These are phyloP conservation scores for Erodium maritimum DNA, from an alignment of 345 rosid genomes.

Conservation along the genomic window DNA sequence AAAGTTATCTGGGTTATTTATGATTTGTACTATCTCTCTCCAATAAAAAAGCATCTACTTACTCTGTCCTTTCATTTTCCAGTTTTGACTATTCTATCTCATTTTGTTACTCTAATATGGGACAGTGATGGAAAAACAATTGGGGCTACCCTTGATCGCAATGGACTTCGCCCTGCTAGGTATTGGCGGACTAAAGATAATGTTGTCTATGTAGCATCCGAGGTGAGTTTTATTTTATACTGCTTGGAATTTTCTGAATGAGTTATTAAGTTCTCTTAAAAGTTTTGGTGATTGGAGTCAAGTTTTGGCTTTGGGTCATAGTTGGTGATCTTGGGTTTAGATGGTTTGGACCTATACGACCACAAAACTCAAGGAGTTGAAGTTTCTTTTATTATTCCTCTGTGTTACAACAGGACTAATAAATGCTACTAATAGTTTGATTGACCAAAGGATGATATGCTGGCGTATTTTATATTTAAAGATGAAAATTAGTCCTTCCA, in stretches of 20 bases:
- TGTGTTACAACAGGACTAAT: no score
- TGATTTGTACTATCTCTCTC: background rate
- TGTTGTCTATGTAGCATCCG: slow-evolving; percentile 94
- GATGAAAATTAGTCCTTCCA: no score
- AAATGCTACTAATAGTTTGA: no score
- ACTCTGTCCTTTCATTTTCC: no score
- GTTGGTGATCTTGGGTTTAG: no score
- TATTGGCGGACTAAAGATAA: slow-evolving; percentile 94
- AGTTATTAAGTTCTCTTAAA: background rate
- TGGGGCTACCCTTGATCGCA: slow-evolving; percentile 95
- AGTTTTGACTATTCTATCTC: slow-evolving; percentile 10
- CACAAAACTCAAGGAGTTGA: no score
- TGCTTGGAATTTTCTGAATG: slow-evolving; percentile 6
- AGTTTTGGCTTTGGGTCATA: slow-evolving; percentile 1
- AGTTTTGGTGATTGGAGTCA: background rate
- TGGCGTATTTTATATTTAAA: no score
- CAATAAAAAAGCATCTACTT: no score
- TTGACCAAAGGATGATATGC: no score
- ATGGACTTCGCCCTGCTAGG: slow-evolving; percentile 99
- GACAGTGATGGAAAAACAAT: slow-evolving; percentile 98
- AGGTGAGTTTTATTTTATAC: slow-evolving; percentile 38
- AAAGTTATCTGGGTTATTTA: background rate
- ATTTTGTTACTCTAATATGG: slow-evolving; percentile 28
- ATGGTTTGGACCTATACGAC: no score
- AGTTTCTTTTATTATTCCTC: no score